phyloP scores from a whole-genome alignment of 257 asterid species.

The Salvia miltiorrhiza region DNA sequence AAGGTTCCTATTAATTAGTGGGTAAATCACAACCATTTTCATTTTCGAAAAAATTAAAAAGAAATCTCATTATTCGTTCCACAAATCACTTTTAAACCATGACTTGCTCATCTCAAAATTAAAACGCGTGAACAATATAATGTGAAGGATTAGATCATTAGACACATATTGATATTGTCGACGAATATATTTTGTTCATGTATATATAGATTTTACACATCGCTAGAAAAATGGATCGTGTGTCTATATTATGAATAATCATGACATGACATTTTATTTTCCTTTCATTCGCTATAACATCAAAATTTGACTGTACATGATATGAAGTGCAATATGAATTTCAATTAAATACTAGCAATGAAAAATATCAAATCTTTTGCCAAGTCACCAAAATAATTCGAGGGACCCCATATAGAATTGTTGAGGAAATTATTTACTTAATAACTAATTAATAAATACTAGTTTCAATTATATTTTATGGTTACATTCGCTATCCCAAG shows the following conservation, averaged over 20 bases:
- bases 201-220: slow-evolving; percentile 1
- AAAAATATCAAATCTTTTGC: neutral
- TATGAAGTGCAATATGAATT: neutral
- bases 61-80: too few species aligned
- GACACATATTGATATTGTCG: neutral
- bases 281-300: neutral
- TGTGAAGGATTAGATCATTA: too few species aligned
- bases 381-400: slow-evolving; percentile 7
- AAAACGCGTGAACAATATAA: neutral
- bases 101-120: too few species aligned
- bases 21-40: too few species aligned
- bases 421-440: neutral
- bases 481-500: slow-evolving; percentile 9
- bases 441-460: neutral
- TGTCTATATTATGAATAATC: neutral
- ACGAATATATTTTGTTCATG: neutral
- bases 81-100: too few species aligned
- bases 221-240: neutral
- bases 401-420: neutral
- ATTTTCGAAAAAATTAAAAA: too few species aligned
- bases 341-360: neutral
- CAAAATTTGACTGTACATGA: neutral
- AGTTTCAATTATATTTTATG: neutral
- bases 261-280: slow-evolving; percentile 1
- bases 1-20: too few species aligned